Percentiles rank a stretch among this genome's conserved stretches.
Evolutionary conservation across 352 stramenopile genomes (phyloP).

Genomic region (Phytophthora foliorum): DNA sequence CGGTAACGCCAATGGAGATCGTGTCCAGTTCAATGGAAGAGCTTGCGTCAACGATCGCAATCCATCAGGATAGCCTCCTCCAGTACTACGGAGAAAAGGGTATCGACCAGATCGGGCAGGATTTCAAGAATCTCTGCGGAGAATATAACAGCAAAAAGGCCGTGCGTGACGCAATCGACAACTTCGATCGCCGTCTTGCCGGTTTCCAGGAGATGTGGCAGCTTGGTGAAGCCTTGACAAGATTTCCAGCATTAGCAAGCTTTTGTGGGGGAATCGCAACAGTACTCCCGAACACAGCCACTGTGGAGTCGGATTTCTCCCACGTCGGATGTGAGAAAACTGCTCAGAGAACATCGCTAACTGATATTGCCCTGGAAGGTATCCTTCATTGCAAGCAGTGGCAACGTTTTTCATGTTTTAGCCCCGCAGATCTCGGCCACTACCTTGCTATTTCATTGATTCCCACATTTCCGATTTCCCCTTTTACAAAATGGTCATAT

Average conservation of each 20-base stretch:
- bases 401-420: too few relatives aligned
- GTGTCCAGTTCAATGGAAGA: neutral
- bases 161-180: neutral
- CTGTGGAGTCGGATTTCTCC: conserved; percentile 16
- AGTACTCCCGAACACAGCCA: conserved; percentile 21
- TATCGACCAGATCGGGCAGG: neutral
- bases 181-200: neutral
- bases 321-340: conserved; percentile 31
- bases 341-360: conserved; percentile 1
- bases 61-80: neutral
- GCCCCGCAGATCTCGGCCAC: too few relatives aligned
- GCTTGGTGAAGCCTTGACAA: neutral
- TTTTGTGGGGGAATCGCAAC: conserved; percentile 19
- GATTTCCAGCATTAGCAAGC: conserved; percentile 6
- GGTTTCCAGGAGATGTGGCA: neutral
- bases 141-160: neutral
- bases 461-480: too few relatives aligned
- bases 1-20: neutral
- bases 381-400: too few relatives aligned
- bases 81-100: neutral
- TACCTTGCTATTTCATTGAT: too few relatives aligned
- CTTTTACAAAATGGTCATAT: too few relatives aligned
- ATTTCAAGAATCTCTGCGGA: neutral
- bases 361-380: conserved; percentile 6
- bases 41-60: neutral